These are phyloP conservation scores for Trichoderma sp. DNA, from an alignment of 2,329 filamentous ascomycete genomes.

Conservation along the genomic window DNA sequence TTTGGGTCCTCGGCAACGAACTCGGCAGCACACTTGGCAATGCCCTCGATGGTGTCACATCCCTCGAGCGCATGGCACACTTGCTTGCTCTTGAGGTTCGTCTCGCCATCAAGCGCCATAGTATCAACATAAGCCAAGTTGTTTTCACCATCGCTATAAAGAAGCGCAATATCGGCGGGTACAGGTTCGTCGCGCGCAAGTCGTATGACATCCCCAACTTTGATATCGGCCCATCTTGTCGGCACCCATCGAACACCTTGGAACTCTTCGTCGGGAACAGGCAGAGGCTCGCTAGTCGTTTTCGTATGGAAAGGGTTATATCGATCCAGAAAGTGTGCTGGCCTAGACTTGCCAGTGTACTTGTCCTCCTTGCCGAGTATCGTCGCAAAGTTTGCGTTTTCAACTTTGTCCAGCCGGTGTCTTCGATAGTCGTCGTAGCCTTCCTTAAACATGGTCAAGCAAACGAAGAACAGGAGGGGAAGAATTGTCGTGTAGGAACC, in stretches of 20 bases:
- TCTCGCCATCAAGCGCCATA: constrained; percentile 81
- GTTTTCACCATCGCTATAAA: constrained; percentile 75
- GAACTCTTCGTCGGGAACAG: constrained; percentile 59
- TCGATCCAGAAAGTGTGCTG: constrained; percentile 25
- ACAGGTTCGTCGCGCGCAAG: constrained; percentile 69
- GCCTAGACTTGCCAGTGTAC: constrained; percentile 30
- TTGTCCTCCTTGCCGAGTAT: constrained; percentile 42
- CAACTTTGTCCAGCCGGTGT: constrained; percentile 75
- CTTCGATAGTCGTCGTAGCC: constrained; percentile 82
- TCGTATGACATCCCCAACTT: constrained; percentile 49
- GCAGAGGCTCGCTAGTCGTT: constrained; percentile 29
- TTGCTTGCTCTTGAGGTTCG: constrained; percentile 76
- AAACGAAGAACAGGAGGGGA: constrained; percentile 72
- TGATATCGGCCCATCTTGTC: constrained; percentile 44
- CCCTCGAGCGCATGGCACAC: constrained; percentile 57
- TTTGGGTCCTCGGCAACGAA: constrained; percentile 77
- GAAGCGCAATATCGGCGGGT: constrained; percentile 77
- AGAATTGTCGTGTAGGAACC: constrained; percentile 73
- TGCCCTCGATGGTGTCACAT: constrained; percentile 53
- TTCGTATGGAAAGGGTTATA: constrained; percentile 36
- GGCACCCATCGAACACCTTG: constrained; percentile 50
- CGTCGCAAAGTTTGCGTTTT: constrained; percentile 60
- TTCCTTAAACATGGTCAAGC: constrained; percentile 79
- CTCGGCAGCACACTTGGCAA: constrained; percentile 55
- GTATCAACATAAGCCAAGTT: constrained; percentile 80